These are phyloP conservation scores for Gloeopeniophorella convolvens DNA, from an alignment of 768 basidiomycete genomes.

Conservation along the genomic window DNA sequence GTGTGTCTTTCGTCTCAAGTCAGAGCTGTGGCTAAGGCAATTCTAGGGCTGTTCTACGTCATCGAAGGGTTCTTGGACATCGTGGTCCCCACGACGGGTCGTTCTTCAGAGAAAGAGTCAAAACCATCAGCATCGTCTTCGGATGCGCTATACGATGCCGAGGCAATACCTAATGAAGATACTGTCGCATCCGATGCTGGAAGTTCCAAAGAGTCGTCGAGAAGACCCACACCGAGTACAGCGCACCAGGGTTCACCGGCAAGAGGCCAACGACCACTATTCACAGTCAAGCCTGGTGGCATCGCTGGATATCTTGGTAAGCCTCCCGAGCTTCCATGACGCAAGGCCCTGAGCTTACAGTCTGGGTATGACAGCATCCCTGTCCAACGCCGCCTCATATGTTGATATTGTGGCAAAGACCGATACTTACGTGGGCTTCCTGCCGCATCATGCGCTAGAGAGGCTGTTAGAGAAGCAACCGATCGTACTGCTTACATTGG, in stretches of 20 bases:
- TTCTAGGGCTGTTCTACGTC: slow-evolving; percentile 78
- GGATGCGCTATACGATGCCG: slow-evolving; percentile 14
- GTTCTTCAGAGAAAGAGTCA: slow-evolving; percentile 1
- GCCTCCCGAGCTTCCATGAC: slow-evolving; percentile 13
- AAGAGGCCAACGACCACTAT: slow-evolving; percentile 56
- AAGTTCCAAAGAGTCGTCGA: slow-evolving; percentile 9
- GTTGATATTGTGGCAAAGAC: slow-evolving; percentile 97
- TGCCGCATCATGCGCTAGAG: slow-evolving; percentile 85
- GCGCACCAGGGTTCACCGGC: slow-evolving; percentile 32
- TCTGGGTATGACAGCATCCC: slow-evolving; percentile 53
- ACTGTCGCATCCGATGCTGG: slow-evolving; percentile 11
- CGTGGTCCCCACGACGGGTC: slow-evolving; percentile 51
- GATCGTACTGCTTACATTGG: slow-evolving; percentile 90
- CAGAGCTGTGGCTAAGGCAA: background rate
- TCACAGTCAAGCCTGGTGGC: slow-evolving; percentile 94
- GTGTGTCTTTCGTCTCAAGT: slow-evolving; percentile 31
- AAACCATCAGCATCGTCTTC: slow-evolving; percentile 11
- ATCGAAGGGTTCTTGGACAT: slow-evolving; percentile 97
- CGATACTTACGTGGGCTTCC: slow-evolving; percentile 95
- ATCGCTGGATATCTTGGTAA: slow-evolving; percentile 93
- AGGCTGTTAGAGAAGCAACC: slow-evolving; percentile 88
- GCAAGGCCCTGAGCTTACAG: background rate
- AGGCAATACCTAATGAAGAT: slow-evolving; percentile 13
- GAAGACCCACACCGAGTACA: slow-evolving; percentile 23
- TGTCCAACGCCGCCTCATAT: slow-evolving; percentile 89